Evolutionary conservation across 768 basidiomycete genomes (phyloP), one percentile per base, ranked within the genome.

Genomic region (Trametes cingulata): DNA sequence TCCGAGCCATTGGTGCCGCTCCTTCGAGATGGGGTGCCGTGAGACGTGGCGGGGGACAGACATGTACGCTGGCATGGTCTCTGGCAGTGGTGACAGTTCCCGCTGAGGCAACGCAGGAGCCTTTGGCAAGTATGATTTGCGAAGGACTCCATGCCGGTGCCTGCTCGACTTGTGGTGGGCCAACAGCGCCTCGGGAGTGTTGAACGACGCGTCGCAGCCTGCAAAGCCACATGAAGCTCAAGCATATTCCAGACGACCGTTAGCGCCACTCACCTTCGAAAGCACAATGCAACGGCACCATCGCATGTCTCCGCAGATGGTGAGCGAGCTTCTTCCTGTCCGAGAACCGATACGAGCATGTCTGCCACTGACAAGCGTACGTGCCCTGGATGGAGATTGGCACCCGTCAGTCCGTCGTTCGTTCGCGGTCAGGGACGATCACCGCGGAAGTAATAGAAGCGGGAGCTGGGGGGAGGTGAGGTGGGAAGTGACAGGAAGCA

Each of bases 251-350:
- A 6, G 10, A n/a, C 6, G 35, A 19, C 6, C 35, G 6, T 10
- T 6, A 3, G 14, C 19, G 19, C 22, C 8, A 60, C 25, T 68
- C 60, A 88, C 89, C 85, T 75, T 78, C 57, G 66, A 78, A 83
- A 6, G 81, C 76, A 65, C 85, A 86, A 19, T 54, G 64, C 36
- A 85, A 67, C 20, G 77, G 72, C 37, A 68, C 58, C 19, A 72
- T 65, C 20, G 78, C 79, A 73, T 91, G 90, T 37, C 65, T 78
- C 63, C 78, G 75, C 6, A 88, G 67, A 70, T 91, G 89, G 53
- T 71, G 62, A 40, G 72, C 71, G 58, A 83, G 70, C 48, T 74
- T 65, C 42, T 73, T 71, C 42, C 69, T 68, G 48, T 67, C 66
- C n/a, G 53, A 52, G 69, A 81, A 80, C 56, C 68, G 73, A 29